Conservation (phyloP, 2,329 filamentous ascomycete genomes). For the Ophiosphaerella narmari region DNA sequence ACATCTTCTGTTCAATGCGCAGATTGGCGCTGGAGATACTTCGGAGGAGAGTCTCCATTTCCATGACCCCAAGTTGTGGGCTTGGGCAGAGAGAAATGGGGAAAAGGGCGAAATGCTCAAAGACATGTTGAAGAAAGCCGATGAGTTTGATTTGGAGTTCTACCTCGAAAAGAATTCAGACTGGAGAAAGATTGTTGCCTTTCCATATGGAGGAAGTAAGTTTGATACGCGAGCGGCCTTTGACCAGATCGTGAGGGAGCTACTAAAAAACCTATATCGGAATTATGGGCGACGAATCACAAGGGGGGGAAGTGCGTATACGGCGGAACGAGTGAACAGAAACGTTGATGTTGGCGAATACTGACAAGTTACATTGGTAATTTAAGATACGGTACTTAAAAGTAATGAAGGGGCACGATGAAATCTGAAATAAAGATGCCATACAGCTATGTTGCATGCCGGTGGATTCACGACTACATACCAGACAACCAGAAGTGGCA, state of each 20-base stretch:
- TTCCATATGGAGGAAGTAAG: conserved; percentile 40
- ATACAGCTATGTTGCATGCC: too few relatives aligned
- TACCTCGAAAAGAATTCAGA: conserved; percentile 36
- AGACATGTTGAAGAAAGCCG: conserved; percentile 36
- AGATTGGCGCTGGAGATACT: conserved; percentile 28
- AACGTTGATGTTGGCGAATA: not conserved
- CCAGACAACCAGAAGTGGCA: too few relatives aligned
- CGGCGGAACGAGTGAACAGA: not conserved
- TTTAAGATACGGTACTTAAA: too few relatives aligned
- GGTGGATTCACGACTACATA: too few relatives aligned
- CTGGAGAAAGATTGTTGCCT: conserved; percentile 36
- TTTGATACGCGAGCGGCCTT: conserved; percentile 38
- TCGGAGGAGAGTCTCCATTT: conserved; percentile 33
- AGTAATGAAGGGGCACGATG: too few relatives aligned
- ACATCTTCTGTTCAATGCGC: conserved; percentile 42
- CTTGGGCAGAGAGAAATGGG: conserved; percentile 37
- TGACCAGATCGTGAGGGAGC: conserved; percentile 28
- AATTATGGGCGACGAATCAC: conserved; percentile 43
- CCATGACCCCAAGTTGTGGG: conserved; percentile 40
- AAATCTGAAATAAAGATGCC: too few relatives aligned
- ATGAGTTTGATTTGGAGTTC: conserved; percentile 40
- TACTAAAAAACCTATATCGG: conserved; percentile 36
- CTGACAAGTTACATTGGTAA: too few relatives aligned
- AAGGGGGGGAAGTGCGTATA: conserved; percentile 15
- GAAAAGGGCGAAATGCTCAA: conserved; percentile 35